Base-by-base conservation (phyloP, 176 grass and related monocot genomes). In the Cenchrus fungigraminus region DNA sequence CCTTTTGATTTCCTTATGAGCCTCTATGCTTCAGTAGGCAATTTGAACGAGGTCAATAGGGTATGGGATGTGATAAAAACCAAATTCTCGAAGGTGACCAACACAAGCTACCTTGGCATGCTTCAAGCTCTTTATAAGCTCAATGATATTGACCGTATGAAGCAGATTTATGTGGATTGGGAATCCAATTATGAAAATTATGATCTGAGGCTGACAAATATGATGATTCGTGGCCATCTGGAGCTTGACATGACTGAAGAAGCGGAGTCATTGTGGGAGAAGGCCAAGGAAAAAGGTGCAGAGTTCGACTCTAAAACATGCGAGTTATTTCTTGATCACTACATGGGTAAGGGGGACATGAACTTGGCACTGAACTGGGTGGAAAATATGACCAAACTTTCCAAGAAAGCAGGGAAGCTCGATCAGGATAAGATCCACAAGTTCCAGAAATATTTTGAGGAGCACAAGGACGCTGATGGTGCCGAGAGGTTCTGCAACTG, bases 41-140 rank as follows among this genome's bases (percentile, higher is more conserved):
- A 93, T 78, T 74, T 89, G 78, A 87, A 29, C 11, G 88, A 91
- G 84, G 88, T 94, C 13, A 83, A 89, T 13, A 89, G 88, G 65
- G 73, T 97, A 59, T 97, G 92, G 92, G 55, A 71, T 22, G 74
- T 86, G 74, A 71, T 94, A 12, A 94, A 88, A 65, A 67, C 50
- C 16, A 79, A 65, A 79, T 92, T 91, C 78, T 44, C 59, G 12
- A 92, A 89, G 34, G 74, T 87, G 74, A 89, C 64, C 47, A 92
- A 97, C 79, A 81, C 70, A 56, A 92, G 86, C 87, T 94, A 94
- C 83, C 80, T 91, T 15, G 75, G 57, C 53, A 89, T 94, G 86
- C 90, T 97, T 68, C 90, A 85, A 37, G 90, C 95, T 71, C 88
- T 92, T 42, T 74, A 83, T 44, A 95, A 92, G 83, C 85, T 97